Evolutionary conservation across 371 early-diverging fungal genomes (phyloP).

Genomic region (Fennellomyces sp.): DNA sequence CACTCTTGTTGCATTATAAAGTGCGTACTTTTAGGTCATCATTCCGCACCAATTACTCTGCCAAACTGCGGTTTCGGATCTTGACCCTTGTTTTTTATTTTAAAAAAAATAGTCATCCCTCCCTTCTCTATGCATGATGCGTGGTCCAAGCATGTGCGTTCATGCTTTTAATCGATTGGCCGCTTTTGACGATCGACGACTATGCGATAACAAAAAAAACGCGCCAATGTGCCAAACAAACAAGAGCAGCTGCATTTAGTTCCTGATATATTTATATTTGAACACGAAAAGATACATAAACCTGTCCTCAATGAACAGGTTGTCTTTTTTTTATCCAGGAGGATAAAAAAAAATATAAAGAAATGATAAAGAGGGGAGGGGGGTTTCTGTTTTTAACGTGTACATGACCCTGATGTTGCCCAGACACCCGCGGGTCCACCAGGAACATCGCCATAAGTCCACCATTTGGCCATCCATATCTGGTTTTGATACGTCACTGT

Average conservation of each 20-base stretch:
- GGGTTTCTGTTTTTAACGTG: neutral
- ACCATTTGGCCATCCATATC: constrained; percentile 52
- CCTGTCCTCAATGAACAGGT: neutral
- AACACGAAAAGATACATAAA: too few species aligned
- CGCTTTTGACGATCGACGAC: neutral
- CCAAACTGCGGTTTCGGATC: too few species aligned
- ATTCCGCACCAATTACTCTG: too few species aligned
- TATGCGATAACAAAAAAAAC: neutral
- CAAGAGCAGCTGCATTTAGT: too few species aligned
- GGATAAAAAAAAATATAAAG: neutral
- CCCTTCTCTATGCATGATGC: too few species aligned
- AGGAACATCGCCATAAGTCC: constrained; percentile 50
- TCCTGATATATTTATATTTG: too few species aligned
- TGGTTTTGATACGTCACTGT: constrained; percentile 38
- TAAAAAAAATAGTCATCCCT: too few species aligned
- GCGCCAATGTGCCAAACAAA: too few species aligned
- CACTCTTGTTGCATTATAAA: too few species aligned
- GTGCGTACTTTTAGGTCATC: too few species aligned
- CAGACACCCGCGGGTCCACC: constrained; percentile 35
- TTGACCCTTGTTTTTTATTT: too few species aligned
- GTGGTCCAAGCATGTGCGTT: neutral
- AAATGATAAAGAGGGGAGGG: neutral
- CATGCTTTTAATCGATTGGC: neutral
- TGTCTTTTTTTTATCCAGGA: neutral
- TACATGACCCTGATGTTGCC: constrained; percentile 26